Evolutionary conservation across 129 eudicot genomes (phyloP).

Genomic region (Flaveria trinervia): DNA sequence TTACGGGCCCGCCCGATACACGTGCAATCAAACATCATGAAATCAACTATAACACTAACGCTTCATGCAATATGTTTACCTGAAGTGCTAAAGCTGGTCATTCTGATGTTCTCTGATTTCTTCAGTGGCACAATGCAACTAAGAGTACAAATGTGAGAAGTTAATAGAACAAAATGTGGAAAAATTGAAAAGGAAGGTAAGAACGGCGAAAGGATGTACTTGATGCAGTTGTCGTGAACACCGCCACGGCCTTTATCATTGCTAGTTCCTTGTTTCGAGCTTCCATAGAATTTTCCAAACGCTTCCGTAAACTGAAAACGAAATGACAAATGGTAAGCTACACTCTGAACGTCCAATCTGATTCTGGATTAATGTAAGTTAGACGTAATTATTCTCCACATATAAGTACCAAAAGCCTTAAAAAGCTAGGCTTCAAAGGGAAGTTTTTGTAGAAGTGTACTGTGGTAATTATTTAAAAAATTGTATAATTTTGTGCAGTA

Average conservation of each 20-base stretch:
- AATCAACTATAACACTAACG: neutral
- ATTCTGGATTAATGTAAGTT: neutral
- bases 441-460: neutral
- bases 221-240: slow-evolving; percentile 93
- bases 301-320: slow-evolving; percentile 79
- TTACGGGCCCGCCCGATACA: neutral
- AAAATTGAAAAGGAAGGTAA: neutral
- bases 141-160: slow-evolving; percentile 16
- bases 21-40: slow-evolving; percentile 8
- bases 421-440: slow-evolving; percentile 6
- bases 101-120: slow-evolving; percentile 45
- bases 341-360: neutral
- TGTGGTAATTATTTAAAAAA: neutral
- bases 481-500: too few relatives aligned
- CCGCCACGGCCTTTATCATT: slow-evolving; percentile 60
- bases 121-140: slow-evolving; percentile 83
- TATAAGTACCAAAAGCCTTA: neutral
- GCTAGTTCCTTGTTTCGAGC: slow-evolving; percentile 67
- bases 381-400: neutral
- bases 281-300: slow-evolving; percentile 92
- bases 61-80: slow-evolving; percentile 39
- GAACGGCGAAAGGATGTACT: slow-evolving; percentile 40
- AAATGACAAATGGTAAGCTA: slow-evolving; percentile 19
- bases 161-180: slow-evolving; percentile 6
- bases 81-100: slow-evolving; percentile 84